Base-by-base conservation (phyloP, 2,329 filamentous ascomycete species). In the Aspergillus awamori region DNA sequence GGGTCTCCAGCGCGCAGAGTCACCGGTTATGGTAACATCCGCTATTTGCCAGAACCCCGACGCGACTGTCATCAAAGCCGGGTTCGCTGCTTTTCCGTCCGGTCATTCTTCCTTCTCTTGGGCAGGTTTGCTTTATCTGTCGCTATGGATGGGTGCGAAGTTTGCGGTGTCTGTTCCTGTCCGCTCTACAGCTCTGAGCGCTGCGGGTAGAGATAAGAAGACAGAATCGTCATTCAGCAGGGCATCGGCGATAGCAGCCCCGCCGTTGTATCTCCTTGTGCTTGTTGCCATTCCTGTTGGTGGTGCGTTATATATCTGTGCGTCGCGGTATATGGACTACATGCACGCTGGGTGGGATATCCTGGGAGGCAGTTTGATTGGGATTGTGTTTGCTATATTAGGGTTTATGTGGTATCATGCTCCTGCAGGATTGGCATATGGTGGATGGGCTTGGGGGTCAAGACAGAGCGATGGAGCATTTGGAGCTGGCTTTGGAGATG, bases 321-420 rank as follows among this genome's bases (percentile, higher is more conserved):
- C 36, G 20, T n/a, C 38, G 4, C 24, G 53, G 15, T 56, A 56
- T 28, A 56, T 56, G 53, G 53, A 56, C 24, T 56, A 56, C 3
- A 56, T 56, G 53, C 53, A 56, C 39, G 53, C 53, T 13, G 53
- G 53, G 20, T 56, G 53, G 53, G 39, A 56, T 56, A 56, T 56
- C 2, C 6, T 56, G 11, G 53, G 53, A 2, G 53, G 53, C 2
- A 56, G 53, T 33, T 8, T 24, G n/a, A 38, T 53, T 20, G 51
- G 51, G n/a, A 20, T 53, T 30, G 51, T 15, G 7, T 53, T 53
- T 53, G 51, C 51, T 13, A 13, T 53, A 2, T 24, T 53, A 7
- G 51, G 51, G 3, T 53, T 53, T n/a, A 7, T 53, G 30, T 53
- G 51, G 51, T 53, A 53, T 20, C 51, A 53, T 53, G 51, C 36